Evolutionary conservation across 163 green algal species (phyloP), one percentile per base, ranked within the genome.

Genomic region (Chlamydomonas reinhardtii): DNA sequence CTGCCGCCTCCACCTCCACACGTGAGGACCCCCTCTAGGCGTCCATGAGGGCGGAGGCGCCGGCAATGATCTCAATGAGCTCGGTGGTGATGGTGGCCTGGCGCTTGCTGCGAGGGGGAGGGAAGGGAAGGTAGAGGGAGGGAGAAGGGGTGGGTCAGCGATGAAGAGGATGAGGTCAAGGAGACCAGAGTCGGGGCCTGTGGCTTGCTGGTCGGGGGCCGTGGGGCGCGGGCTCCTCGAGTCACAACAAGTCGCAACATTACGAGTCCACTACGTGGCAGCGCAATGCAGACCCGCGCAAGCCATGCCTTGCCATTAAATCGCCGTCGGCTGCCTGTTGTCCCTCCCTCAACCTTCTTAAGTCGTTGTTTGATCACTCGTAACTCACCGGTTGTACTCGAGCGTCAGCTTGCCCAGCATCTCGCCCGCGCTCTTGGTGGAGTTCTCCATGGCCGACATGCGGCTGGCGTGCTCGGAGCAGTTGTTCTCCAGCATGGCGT

Each of bases 381-480:
- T 8, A 8, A 5, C 39, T 48, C 35, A 96, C 92, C 95, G 94
- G 95, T 99, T 99, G 96, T 99, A 99, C 27, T 92, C 94, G 29
- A 99, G 94, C n/a, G 98, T 99, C 16, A 99, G 95, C 88, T 96
- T 96, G 74, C 92, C 93, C 31, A 99, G 93, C 94, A 99, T 99
- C 86, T 99, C 98, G 43, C 89, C 94, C 1, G 98, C 98, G 76
- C 98, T 99, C 92, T 99, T 99, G 77, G 96, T 99, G 34, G 96
- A 98, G 92, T 95, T 98, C 93, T 99, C 98, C 98, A 99, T 99
- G 70, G 98, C 98, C 39, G 89, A 91, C 98, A 99, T 99, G 83
- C 98, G 94, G 3, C 94, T 97, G 20, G 96, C 98, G 83, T 99
- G 94, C 96, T 99, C 98, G 75, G 88, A 96, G 92, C 95, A 98